A percentile compares a stretch with the other conserved stretches of the same genome.
These are phyloP conservation scores for Penicilliopsis zonata DNA, from an alignment of 495 filamentous ascomycete genomes.

Conservation along the genomic window DNA sequence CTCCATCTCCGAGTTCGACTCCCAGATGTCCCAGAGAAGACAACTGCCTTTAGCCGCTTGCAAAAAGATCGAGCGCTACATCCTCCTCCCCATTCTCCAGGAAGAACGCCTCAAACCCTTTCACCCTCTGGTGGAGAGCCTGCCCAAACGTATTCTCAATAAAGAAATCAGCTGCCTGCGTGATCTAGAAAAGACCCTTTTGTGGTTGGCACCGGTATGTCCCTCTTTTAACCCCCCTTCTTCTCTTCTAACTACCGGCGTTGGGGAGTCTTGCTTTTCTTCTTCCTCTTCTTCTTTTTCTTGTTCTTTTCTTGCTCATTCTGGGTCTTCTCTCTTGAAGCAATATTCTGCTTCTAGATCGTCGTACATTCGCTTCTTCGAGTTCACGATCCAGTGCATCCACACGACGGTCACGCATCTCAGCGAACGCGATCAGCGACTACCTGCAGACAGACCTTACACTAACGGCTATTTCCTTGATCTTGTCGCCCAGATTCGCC, in stretches of 20 bases:
- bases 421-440: slow-evolving; percentile 66
- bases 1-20: slow-evolving; percentile 20
- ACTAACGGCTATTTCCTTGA: slow-evolving; percentile 90
- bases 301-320: slow-evolving; percentile 26
- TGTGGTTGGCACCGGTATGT: slow-evolving; percentile 86
- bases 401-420: slow-evolving; percentile 71
- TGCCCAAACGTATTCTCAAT: slow-evolving; percentile 62
- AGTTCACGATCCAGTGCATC: slow-evolving; percentile 74
- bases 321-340: slow-evolving; percentile 50
- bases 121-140: slow-evolving; percentile 61
- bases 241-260: slow-evolving; percentile 26
- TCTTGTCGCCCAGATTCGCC: slow-evolving; percentile 72
- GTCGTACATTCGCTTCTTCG: slow-evolving; percentile 73
- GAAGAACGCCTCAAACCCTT: slow-evolving; percentile 56
- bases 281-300: slow-evolving; percentile 43
- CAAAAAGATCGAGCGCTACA: slow-evolving; percentile 42
- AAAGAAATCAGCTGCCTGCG: slow-evolving; percentile 76
- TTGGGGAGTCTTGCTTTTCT: slow-evolving; percentile 32
- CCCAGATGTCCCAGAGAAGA: slow-evolving; percentile 17
- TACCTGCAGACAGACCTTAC: slow-evolving; percentile 75
- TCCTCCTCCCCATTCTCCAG: slow-evolving; percentile 44
- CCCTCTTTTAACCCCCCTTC: slow-evolving; percentile 10
- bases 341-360: slow-evolving; percentile 54
- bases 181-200: slow-evolving; percentile 80
- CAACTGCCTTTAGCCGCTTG: slow-evolving; percentile 37